Conservation (phyloP, 495 filamentous ascomycete genomes). For the Aspergillus heteromorphus region DNA sequence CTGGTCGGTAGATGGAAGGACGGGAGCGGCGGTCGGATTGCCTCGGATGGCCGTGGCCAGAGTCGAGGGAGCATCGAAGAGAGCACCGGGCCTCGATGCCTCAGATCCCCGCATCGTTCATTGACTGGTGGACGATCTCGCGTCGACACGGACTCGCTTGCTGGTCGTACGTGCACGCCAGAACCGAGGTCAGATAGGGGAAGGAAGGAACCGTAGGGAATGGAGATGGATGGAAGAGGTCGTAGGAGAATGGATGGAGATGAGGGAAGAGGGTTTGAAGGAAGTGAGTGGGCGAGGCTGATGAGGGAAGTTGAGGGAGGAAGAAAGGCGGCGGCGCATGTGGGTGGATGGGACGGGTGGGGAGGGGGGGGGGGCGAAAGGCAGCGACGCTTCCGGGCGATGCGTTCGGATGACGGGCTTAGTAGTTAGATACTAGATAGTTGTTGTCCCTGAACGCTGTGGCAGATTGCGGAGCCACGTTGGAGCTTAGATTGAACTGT, state of each 20-base stretch:
- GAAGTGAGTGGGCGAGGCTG: neutral
- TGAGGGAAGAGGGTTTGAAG: conserved; percentile 2
- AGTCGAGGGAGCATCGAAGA: conserved; percentile 35
- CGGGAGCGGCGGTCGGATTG: conserved; percentile 23
- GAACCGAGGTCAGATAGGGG: neutral
- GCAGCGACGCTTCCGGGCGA: conserved; percentile 30
- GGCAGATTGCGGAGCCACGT: neutral
- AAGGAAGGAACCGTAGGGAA: neutral
- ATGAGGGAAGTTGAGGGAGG: neutral
- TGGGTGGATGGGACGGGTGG: too few species aligned
- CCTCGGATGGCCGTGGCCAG: conserved; percentile 28
- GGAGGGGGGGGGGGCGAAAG: conserved; percentile 9
- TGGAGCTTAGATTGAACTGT: neutral
- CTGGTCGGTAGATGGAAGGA: conserved; percentile 7
- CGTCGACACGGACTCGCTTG: conserved; percentile 6
- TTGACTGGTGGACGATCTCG: conserved; percentile 20
- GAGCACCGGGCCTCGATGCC: conserved; percentile 38
- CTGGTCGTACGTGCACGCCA: neutral
- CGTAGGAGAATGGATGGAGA: neutral
- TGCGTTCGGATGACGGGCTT: conserved; percentile 1
- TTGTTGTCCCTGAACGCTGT: neutral
- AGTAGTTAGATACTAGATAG: too few species aligned
- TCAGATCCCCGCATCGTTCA: conserved; percentile 45
- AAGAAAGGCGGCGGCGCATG: conserved; percentile 3
- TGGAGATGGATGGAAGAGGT: conserved; percentile 3